Base-by-base conservation (phyloP, 805 yeast genomes). In the Wickerhamiella lipophila region DNA sequence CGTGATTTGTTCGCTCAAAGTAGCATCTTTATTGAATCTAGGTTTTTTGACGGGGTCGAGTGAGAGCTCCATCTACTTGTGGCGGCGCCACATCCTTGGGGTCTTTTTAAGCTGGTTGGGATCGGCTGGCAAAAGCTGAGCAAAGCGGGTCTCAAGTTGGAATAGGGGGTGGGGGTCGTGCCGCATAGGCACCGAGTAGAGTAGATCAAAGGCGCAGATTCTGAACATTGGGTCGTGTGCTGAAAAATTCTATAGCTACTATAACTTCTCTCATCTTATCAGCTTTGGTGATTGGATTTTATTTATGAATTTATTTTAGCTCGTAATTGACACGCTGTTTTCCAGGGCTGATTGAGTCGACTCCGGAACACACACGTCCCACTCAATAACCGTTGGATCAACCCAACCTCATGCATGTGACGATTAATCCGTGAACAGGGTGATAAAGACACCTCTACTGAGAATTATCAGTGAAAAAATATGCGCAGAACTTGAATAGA, bases 1-100 rank as follows among this genome's bases (percentile, higher is more conserved):
- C 4, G 79, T 76, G 25, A 81, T 77, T 41, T 78, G 58, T 52
- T 64, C 64, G 18, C 61, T 62, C 32, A 68, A 53, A 26, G 58
- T 26, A 16, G 22, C 16, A 11, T 46, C 49, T 15, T 27, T 45
- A 13, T 29, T 34, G 11, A 23, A 22, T 15, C 6, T 36, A 4
- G 51, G 52, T 34, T 42, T 26, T 34, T 41, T 42, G 3, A 16
- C 40, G 3, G 61, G 58, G 44, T 56, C 58, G 15, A 58, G 39
- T 19, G 61, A 54, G 22, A 58, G 46, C 34, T 49, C 45, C 49
- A 51, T 68, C 6, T 6, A 32, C 12, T 15, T 32, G 38, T 32
- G 38, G 38, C 38, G 38, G 18, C 38, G 38, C 38, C 38, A 32
- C 38, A 6, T 6, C 5, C 11, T n/a, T n/a, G 18, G 21, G 21